Evolutionary conservation across 805 yeast species (phyloP), one percentile per base, ranked within the genome.

Genomic region (Hanseniaspora nectarophila): DNA sequence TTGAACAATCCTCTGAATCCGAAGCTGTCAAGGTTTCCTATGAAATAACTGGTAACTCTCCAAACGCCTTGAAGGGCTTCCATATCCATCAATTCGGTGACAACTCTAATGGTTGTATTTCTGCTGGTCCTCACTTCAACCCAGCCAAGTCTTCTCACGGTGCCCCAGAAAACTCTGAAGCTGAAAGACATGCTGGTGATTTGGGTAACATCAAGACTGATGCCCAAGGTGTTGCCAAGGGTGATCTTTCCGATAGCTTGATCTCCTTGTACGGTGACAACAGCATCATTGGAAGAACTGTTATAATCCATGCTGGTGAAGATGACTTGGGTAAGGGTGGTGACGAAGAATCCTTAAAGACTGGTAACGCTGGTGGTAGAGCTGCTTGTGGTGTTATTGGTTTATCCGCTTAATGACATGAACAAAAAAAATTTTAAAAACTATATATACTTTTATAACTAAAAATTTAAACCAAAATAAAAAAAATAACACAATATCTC

Each of bases 331-430:
- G 97, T 69, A 82, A 85, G 75, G 95, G 96, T 70, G 95, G 88
- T 57, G 80, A 81, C 67, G 81, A 85, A 55, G 95, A 86, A 70
- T 85, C 95, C 58, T 77, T 84, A 73, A 87, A 83, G 75, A 88
- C 96, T 60, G 97, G 97, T 75, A 87, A 89, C 67, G 97, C 97
- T 56, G 97, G 97, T 69, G 89, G 83, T 60, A 88, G 97, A 81
- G 85, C 92, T 61, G 97, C 97, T 58, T 89, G 97, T 75, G 97
- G 97, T 75, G 96, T 89, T 65, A 88, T 89, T 74, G 97, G 97
- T 57, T 53, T 63, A 28, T 54, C 67, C 55, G 59, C n/a, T 18
- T 5, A 32, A 21, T 33, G 15, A 29, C 13, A n/a, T n/a, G n/a
- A n/a, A n/a, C n/a, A n/a, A n/a, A n/a, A n/a, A n/a, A n/a, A n/a